phyloP scores from a whole-genome alignment of 2,329 filamentous ascomycete genomes.

The Exophiala lecanii-corni region DNA sequence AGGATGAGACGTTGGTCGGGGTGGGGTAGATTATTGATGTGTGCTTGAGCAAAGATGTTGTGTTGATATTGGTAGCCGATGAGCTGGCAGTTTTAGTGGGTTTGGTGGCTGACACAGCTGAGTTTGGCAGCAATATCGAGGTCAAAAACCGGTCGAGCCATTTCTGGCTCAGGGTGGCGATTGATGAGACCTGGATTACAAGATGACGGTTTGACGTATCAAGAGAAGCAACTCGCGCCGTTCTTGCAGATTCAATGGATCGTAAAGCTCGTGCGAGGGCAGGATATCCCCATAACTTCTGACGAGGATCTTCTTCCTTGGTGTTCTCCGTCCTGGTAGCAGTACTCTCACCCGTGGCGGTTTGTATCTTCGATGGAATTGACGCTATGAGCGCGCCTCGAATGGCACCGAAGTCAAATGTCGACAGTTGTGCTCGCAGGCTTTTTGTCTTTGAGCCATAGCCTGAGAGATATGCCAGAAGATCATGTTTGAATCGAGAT shows the following conservation, averaged over 20 bases:
- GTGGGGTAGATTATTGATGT: conserved; percentile 71
- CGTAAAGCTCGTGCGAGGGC: conserved; percentile 59
- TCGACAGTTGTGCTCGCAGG: conserved; percentile 54
- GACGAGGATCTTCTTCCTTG: conserved; percentile 32
- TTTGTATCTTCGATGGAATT: conserved; percentile 63
- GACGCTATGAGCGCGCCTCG: conserved; percentile 72
- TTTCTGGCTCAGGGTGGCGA: conserved; percentile 69
- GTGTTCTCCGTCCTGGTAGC: too few relatives aligned
- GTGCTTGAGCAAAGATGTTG: conserved; percentile 6
- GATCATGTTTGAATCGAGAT: conserved; percentile 66
- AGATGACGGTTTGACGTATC: conserved; percentile 35
- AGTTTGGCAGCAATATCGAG: conserved; percentile 6
- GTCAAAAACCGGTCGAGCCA: conserved; percentile 60
- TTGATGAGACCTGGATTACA: conserved; percentile 57
- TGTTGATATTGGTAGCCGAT: not conserved
- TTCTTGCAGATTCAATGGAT: conserved; percentile 45
- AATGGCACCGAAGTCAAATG: conserved; percentile 66
- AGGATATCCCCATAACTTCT: conserved; percentile 71
- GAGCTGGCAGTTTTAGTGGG: not conserved
- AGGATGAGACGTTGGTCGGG: conserved; percentile 68
- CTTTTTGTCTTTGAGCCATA: conserved; percentile 52
- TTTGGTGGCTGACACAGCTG: conserved; percentile 6
- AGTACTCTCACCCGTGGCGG: conserved; percentile 30
- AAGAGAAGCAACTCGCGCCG: conserved; percentile 22
- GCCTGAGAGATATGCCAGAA: conserved; percentile 65